Evolutionary conservation across 2,329 filamentous ascomycete species (phyloP).

Genomic region (Trichophyton mentagrophytes): DNA sequence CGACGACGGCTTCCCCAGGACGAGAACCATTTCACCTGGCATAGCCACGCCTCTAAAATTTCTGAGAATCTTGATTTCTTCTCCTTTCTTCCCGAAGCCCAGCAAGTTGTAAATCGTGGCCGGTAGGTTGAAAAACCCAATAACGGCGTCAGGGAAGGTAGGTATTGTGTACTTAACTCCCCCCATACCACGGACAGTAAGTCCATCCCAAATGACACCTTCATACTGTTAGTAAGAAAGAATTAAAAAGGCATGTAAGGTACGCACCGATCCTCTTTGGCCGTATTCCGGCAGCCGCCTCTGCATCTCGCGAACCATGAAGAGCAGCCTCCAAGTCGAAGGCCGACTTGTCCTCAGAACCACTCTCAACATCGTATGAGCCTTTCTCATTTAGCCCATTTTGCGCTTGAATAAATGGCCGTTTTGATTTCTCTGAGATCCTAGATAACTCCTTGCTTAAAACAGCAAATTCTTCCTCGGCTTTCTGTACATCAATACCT

Average conservation of each 20-base stretch:
- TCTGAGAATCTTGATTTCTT: slow-evolving; percentile 60
- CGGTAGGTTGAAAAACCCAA: slow-evolving; percentile 63
- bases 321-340: slow-evolving; percentile 69
- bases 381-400: slow-evolving; percentile 18
- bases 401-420: slow-evolving; percentile 24
- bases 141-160: slow-evolving; percentile 66
- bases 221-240: slow-evolving; percentile 3
- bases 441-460: slow-evolving; percentile 28
- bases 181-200: slow-evolving; percentile 64
- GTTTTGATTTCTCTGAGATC: slow-evolving; percentile 26
- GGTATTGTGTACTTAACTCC: slow-evolving; percentile 58
- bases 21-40: slow-evolving; percentile 79
- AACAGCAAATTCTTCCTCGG: slow-evolving; percentile 33
- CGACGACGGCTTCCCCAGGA: slow-evolving; percentile 62
- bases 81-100: slow-evolving; percentile 53
- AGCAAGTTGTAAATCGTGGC: slow-evolving; percentile 50
- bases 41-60: slow-evolving; percentile 50
- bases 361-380: slow-evolving; percentile 42
- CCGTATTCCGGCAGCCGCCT: slow-evolving; percentile 64
- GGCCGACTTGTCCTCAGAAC: slow-evolving; percentile 37
- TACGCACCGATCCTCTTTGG: slow-evolving; percentile 55
- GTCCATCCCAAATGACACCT: slow-evolving; percentile 62
- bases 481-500: slow-evolving; percentile 35
- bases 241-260: background rate
- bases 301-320: slow-evolving; percentile 57